Evolutionary conservation across 495 filamentous ascomycete genomes (phyloP).

Genomic region (Annulohypoxylon maeteangense): DNA sequence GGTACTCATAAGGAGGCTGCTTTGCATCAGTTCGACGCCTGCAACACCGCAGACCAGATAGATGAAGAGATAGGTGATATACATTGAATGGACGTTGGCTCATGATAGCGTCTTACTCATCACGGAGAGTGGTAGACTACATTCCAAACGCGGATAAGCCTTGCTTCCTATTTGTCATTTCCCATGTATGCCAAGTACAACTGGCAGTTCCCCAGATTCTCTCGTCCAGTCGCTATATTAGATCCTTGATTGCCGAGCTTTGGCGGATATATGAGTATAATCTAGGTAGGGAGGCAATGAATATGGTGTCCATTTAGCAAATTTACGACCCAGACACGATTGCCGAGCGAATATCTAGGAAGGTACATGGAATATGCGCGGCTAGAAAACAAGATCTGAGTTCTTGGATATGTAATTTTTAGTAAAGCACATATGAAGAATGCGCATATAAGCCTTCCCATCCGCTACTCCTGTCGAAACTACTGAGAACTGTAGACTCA

Average conservation of each 20-base stretch:
- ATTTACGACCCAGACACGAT: conserved; percentile 16
- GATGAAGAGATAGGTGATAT: not conserved
- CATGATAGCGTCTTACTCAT: conserved; percentile 1
- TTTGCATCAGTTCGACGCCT: not conserved
- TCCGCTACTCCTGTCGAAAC: conserved; percentile 18
- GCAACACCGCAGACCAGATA: not conserved
- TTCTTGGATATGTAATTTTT: conserved; percentile 7
- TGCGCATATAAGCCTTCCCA: conserved; percentile 20
- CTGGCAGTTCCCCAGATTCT: conserved; percentile 41
- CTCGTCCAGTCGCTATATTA: conserved; percentile 19
- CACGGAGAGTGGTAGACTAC: conserved; percentile 20
- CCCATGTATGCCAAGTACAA: conserved; percentile 33
- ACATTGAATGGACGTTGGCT: conserved; percentile 6
- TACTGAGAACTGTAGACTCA: conserved; percentile 6
- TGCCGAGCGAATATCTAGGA: conserved; percentile 22
- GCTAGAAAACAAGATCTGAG: conserved; percentile 18
- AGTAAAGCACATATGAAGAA: conserved; percentile 10
- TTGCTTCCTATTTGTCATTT: conserved; percentile 24
- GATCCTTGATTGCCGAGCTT: conserved; percentile 29
- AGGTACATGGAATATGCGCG: conserved; percentile 11
- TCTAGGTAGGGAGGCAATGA: not conserved
- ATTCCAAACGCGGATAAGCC: conserved; percentile 22
- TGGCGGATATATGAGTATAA: conserved; percentile 8
- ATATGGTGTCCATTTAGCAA: conserved; percentile 6
- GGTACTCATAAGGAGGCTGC: not conserved